phyloP scores from a whole-genome alignment of 2,329 filamentous ascomycete species.

The Beauveria scarabaeidicola region DNA sequence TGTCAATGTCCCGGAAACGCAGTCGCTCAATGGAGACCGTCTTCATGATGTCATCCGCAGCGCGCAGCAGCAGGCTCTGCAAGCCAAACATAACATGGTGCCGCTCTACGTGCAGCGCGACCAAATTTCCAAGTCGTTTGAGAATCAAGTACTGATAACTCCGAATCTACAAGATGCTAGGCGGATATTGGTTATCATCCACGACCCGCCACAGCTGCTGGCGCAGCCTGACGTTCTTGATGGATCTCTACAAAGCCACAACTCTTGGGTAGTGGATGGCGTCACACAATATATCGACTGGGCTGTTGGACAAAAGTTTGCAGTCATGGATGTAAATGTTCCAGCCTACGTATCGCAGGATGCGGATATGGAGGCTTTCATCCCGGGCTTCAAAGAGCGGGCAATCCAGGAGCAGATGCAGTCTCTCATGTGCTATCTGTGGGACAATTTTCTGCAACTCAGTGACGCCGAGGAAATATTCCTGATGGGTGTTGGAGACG shows the following conservation, averaged over 20 bases:
- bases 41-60: slow-evolving; percentile 73
- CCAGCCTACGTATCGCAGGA: slow-evolving; percentile 65
- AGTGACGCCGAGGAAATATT: slow-evolving; percentile 66
- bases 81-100: slow-evolving; percentile 67
- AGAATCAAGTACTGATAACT: slow-evolving; percentile 80
- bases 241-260: slow-evolving; percentile 69
- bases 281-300: slow-evolving; percentile 76
- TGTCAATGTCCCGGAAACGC: slow-evolving; percentile 44
- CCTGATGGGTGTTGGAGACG: slow-evolving; percentile 81
- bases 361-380: slow-evolving; percentile 43
- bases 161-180: slow-evolving; percentile 56
- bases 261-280: slow-evolving; percentile 82
- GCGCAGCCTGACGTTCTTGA: slow-evolving; percentile 61
- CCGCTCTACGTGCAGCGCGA: slow-evolving; percentile 72
- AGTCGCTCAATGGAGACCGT: slow-evolving; percentile 47
- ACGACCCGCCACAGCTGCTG: slow-evolving; percentile 74
- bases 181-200: slow-evolving; percentile 75
- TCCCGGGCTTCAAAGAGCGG: slow-evolving; percentile 35
- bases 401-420: slow-evolving; percentile 52
- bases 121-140: slow-evolving; percentile 64
- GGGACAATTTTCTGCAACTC: slow-evolving; percentile 93
- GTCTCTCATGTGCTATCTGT: slow-evolving; percentile 76
- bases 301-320: slow-evolving; percentile 69
- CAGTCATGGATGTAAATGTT: slow-evolving; percentile 85
- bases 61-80: slow-evolving; percentile 65